These are phyloP conservation scores for Volvox africanus DNA, from an alignment of 139 green algal species.

Conservation along the genomic window DNA sequence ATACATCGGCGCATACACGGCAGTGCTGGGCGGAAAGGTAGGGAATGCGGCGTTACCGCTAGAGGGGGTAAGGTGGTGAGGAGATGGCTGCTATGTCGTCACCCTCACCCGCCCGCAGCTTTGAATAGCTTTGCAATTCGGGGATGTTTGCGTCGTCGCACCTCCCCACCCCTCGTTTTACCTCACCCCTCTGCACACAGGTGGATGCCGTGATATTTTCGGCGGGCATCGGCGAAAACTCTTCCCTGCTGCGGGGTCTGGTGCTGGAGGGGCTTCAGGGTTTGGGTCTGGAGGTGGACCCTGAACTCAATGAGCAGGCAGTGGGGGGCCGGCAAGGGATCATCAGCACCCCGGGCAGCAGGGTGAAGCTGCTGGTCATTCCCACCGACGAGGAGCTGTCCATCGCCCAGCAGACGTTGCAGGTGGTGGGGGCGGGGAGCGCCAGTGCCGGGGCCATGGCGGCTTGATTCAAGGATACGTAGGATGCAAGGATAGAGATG, in stretches of 20 bases:
- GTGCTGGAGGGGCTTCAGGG: slow-evolving; percentile 72
- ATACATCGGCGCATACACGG: slow-evolving; percentile 90
- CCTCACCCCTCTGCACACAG: background rate
- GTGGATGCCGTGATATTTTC: slow-evolving; percentile 92
- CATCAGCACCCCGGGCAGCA: slow-evolving; percentile 58
- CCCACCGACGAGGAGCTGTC: slow-evolving; percentile 93
- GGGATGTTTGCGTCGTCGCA: background rate
- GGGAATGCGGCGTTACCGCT: background rate
- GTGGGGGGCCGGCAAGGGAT: slow-evolving; percentile 59
- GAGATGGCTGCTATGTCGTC: background rate
- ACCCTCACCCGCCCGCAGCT: background rate
- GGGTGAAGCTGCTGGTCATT: slow-evolving; percentile 80
- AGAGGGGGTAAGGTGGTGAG: background rate
- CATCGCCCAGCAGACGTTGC: slow-evolving; percentile 88
- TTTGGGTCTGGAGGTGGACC: slow-evolving; percentile 82
- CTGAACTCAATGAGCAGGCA: slow-evolving; percentile 67
- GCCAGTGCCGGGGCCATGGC: background rate
- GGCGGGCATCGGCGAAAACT: slow-evolving; percentile 86
- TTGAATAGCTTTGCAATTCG: too few species aligned
- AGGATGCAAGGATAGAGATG: background rate
- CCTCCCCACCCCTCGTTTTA: background rate
- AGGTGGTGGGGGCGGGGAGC: slow-evolving; percentile 14
- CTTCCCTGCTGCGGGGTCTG: slow-evolving; percentile 59
- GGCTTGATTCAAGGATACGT: background rate
- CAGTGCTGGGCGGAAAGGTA: slow-evolving; percentile 2